Conservation (phyloP, 257 asterid genomes). For the Plectranthus barbatus region DNA sequence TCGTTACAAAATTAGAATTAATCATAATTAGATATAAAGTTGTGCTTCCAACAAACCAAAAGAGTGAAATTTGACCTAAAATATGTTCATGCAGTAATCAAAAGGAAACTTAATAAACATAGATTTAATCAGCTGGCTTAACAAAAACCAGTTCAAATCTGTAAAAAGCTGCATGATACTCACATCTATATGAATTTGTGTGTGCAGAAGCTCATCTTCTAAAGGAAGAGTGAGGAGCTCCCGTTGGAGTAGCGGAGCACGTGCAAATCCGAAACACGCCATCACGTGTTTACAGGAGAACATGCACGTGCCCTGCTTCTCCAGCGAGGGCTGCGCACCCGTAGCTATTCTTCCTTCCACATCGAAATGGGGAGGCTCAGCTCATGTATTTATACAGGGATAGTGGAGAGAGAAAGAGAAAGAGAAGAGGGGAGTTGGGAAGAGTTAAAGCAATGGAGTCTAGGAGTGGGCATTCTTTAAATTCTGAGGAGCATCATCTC, state of each 20-base stretch:
- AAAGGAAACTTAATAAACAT: too few relatives aligned
- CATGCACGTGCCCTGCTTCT: conserved; percentile 88
- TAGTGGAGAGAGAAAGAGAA: background rate
- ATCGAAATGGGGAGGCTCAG: background rate
- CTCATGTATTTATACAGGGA: conserved; percentile 23
- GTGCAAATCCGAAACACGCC: conserved; percentile 34
- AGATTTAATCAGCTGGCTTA: too few relatives aligned
- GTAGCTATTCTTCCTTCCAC: background rate
- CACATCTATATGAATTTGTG: too few relatives aligned
- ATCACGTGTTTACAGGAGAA: background rate
- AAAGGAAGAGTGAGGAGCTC: conserved; percentile 46
- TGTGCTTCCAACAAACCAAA: too few relatives aligned
- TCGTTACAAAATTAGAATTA: too few relatives aligned
- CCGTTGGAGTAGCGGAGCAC: conserved; percentile 83
- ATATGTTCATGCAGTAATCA: too few relatives aligned
- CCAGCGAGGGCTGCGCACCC: conserved; percentile 55
- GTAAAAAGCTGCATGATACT: too few relatives aligned
- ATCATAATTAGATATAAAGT: too few relatives aligned
- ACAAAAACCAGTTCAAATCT: background rate
- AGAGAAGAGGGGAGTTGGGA: background rate
- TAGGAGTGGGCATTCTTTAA: conserved; percentile 54
- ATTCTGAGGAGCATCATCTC: conserved; percentile 20
- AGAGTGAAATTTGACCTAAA: too few relatives aligned
- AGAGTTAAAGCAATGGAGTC: conserved; percentile 43
- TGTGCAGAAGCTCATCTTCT: too few relatives aligned